These are phyloP conservation scores for Mycocentrospora acerina DNA, from an alignment of 2,329 filamentous ascomycete genomes.

Conservation along the genomic window DNA sequence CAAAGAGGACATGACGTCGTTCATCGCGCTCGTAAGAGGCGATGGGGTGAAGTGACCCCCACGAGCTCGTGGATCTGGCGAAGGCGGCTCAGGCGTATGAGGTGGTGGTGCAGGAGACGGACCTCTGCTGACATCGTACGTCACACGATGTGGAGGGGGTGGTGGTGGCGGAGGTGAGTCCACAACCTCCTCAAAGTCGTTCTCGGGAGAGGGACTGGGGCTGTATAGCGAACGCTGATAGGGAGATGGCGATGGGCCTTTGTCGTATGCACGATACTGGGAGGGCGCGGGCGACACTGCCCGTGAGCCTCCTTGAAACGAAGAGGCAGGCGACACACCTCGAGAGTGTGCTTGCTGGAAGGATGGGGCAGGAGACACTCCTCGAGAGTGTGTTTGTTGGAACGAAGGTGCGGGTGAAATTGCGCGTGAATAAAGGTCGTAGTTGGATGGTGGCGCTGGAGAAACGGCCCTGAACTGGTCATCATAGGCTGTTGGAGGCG, in stretches of 20 bases:
- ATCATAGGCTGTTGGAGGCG: slow-evolving; percentile 24
- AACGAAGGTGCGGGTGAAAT: slow-evolving; percentile 26
- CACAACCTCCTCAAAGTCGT: slow-evolving; percentile 18
- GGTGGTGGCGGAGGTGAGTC: slow-evolving; percentile 78
- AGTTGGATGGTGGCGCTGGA: slow-evolving; percentile 30
- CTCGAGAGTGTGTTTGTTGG: slow-evolving; percentile 34
- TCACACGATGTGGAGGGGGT: slow-evolving; percentile 73
- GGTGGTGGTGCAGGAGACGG: slow-evolving; percentile 36
- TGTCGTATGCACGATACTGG: slow-evolving; percentile 40
- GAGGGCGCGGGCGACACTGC: slow-evolving; percentile 36
- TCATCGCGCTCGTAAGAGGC: slow-evolving; percentile 91
- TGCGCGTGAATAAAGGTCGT: slow-evolving; percentile 24
- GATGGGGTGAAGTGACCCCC: slow-evolving; percentile 69
- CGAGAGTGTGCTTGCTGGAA: slow-evolving; percentile 26
- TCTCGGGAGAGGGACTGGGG: slow-evolving; percentile 31
- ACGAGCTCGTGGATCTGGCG: slow-evolving; percentile 52
- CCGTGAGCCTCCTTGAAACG: slow-evolving; percentile 28
- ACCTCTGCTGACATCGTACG: slow-evolving; percentile 49
- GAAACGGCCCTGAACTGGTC: slow-evolving; percentile 27
- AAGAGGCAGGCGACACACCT: slow-evolving; percentile 34
- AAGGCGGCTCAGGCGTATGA: slow-evolving; percentile 66
- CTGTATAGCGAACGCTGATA: slow-evolving; percentile 29
- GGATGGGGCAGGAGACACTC: slow-evolving; percentile 31
- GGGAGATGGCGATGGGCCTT: slow-evolving; percentile 45
- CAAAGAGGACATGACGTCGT: slow-evolving; percentile 94